Evolutionary conservation across 345 rosid species (phyloP), one percentile per base, ranked within the genome.

Genomic region (Gynandropsis gynandra): DNA sequence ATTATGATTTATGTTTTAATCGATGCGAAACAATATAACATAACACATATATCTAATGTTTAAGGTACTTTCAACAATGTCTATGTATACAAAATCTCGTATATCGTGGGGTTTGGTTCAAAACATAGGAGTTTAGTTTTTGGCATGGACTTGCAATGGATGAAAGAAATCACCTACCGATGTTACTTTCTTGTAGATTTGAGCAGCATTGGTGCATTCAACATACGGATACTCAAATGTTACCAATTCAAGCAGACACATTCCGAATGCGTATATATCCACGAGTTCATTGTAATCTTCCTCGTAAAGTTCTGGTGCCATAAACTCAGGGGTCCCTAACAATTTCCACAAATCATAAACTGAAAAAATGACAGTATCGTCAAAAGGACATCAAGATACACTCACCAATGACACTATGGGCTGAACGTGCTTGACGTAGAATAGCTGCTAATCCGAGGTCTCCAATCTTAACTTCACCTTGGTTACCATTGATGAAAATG

Each of bases 281-380:
- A 88, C 95, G 29, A 93, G 95, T 67, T 85, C 97, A 46, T 83
- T 85, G 56, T 93, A 93, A 56, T 93, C 95, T 64, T 93, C 99
- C 56, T 93, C 97, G 36, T 93, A 88, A 52, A 93, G 89, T 69
- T 93, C 99, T 0, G 99, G 99, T 3, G 99, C 99, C 99, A 93
- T 93, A 66, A 85, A 93, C 31, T 85, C 99, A 11, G 99, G 99
- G 46, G 99, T 93, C 50, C 97, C 99, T 87, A 49, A 47, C 9
- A 52, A n/a, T 58, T 46, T 2, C 45, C 34, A 52, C 8, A 52
- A 16, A 16, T 52, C 9, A 56, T 10, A 14, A 14, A n/a, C 2
- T 2, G 0, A 7, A 9, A 3, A 5, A 3, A 4, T 8, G 7
- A 1, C 18, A 16, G 27, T 32, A 14, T 12, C 11, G 4, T 4